These are phyloP conservation scores for Lentinus brumalis DNA, from an alignment of 768 basidiomycete genomes.

Conservation along the genomic window DNA sequence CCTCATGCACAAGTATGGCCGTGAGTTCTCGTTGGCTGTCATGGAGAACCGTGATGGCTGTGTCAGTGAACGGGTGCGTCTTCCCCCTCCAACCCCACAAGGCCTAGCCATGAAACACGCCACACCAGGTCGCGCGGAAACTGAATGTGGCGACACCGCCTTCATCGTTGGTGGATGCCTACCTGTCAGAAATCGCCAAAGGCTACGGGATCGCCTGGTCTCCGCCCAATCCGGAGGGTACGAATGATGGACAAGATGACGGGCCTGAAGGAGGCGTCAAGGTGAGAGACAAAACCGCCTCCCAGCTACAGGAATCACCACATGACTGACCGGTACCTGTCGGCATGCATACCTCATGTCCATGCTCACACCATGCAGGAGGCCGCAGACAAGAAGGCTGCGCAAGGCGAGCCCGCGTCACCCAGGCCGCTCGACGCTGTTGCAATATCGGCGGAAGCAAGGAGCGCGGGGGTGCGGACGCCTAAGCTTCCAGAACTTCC, in stretches of 20 bases:
- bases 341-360: not conserved
- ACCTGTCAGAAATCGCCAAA: constrained; percentile 86
- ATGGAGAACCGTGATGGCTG: constrained; percentile 83
- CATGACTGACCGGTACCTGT: not conserved
- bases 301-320: not conserved
- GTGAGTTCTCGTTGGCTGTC: constrained; percentile 82
- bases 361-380: constrained; percentile 3
- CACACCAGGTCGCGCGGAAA: constrained; percentile 71
- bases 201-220: constrained; percentile 80
- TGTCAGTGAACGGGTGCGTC: constrained; percentile 80
- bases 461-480: constrained; percentile 35
- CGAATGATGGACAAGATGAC: constrained; percentile 28
- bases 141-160: constrained; percentile 70
- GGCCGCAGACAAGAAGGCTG: not conserved
- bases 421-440: constrained; percentile 24
- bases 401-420: not conserved
- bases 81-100: not conserved
- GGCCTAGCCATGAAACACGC: not conserved
- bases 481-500: constrained; percentile 54
- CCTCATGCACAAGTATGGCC: constrained; percentile 94
- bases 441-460: constrained; percentile 31
- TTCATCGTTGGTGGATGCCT: constrained; percentile 78
- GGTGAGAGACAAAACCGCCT: constrained; percentile 37
- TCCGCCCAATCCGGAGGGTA: constrained; percentile 35
- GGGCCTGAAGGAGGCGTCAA: constrained; percentile 37